A percentile compares a stretch with the other conserved stretches of the same genome.
phyloP scores from a whole-genome alignment of 129 eudicot genomes.

The Flaveria trinervia region DNA sequence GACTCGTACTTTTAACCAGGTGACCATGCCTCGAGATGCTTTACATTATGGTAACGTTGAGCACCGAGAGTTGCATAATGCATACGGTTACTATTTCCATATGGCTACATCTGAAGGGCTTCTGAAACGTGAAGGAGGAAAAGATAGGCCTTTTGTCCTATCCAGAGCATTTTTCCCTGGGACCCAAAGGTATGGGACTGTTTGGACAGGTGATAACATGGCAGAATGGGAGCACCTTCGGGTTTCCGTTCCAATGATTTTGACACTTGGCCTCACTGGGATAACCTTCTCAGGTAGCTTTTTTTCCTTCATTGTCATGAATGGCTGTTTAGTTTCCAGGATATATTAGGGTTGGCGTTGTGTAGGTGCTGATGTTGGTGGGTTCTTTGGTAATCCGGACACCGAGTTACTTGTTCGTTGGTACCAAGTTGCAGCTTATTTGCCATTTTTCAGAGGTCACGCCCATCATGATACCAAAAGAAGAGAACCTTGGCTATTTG shows the following conservation, averaged over 20 bases:
- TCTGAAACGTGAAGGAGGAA: constrained; percentile 79
- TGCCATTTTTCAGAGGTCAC: constrained; percentile 95
- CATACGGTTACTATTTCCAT: constrained; percentile 90
- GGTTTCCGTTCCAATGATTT: constrained; percentile 96
- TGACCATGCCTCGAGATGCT: constrained; percentile 95
- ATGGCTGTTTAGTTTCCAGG: neutral
- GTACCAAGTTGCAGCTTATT: constrained; percentile 97
- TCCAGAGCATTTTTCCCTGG: constrained; percentile 97
- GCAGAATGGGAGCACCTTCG: constrained; percentile 98
- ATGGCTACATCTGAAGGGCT: constrained; percentile 96
- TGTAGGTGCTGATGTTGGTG: constrained; percentile 99
- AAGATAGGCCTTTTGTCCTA: constrained; percentile 88
- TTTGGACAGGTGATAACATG: constrained; percentile 97
- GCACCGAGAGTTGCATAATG: constrained; percentile 94
- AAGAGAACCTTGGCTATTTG: constrained; percentile 96
- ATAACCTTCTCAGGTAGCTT: constrained; percentile 72
- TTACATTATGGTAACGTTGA: constrained; percentile 82
- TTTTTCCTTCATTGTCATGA: neutral
- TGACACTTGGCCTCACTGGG: constrained; percentile 92
- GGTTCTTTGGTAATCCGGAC: constrained; percentile 96
- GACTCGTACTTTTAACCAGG: constrained; percentile 41
- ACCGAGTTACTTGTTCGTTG: constrained; percentile 93
- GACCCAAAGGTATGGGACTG: constrained; percentile 87
- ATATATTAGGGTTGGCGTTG: neutral
- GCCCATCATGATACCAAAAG: constrained; percentile 99